A percentile compares a stretch with the other conserved stretches of the same genome.
Evolutionary conservation across 1,284 basidiomycete species (phyloP).

Genomic region (Papiliotrema flavescens): DNA sequence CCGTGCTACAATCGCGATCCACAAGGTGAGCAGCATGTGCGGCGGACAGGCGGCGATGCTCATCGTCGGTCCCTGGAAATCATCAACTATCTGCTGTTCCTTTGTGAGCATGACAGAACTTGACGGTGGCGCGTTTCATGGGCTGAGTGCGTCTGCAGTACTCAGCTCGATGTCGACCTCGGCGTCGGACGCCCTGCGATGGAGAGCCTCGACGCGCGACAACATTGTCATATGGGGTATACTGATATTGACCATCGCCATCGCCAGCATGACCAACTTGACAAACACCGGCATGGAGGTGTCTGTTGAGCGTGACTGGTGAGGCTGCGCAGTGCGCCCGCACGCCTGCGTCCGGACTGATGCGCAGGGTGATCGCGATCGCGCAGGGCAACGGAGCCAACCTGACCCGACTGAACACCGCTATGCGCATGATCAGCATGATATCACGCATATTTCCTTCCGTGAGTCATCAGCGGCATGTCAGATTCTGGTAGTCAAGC

Average conservation of each 20-base stretch:
- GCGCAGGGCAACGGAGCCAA: neutral
- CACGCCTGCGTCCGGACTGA: neutral
- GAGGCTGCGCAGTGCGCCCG: neutral
- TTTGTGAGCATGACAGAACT: neutral
- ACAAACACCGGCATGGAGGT: neutral
- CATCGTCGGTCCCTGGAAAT: slow-evolving; percentile 40
- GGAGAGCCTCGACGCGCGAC: slow-evolving; percentile 1
- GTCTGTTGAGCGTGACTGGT: slow-evolving; percentile 5
- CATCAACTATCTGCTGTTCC: neutral
- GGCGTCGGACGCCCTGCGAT: slow-evolving; percentile 24
- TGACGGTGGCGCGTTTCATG: neutral
- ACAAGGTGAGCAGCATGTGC: slow-evolving; percentile 38
- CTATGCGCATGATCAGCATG: neutral
- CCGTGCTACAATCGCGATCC: slow-evolving; percentile 42
- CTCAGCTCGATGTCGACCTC: slow-evolving; percentile 32
- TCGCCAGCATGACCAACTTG: neutral
- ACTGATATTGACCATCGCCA: neutral
- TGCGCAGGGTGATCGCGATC: neutral
- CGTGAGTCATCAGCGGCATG: neutral
- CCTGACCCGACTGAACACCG: slow-evolving; percentile 1
- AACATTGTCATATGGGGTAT: neutral
- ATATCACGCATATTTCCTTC: neutral
- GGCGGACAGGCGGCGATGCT: neutral
- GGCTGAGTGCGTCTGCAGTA: slow-evolving; percentile 9
- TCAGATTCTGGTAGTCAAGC: no score